Base-by-base conservation (phyloP, 306 rosid species). In the Gynostemma pentaphyllum region DNA sequence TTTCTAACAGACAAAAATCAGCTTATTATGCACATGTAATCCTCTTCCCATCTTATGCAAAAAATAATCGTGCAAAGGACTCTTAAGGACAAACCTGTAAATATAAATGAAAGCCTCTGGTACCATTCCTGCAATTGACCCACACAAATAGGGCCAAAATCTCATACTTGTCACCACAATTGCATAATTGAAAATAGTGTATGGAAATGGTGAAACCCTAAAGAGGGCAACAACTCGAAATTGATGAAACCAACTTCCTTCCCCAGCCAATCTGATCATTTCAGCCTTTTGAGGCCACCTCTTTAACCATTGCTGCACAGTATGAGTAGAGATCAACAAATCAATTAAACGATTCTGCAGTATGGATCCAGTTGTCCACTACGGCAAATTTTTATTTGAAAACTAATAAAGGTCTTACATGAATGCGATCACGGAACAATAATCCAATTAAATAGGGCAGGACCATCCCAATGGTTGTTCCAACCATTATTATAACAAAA, bases 71-170 rank as follows among this genome's bases (percentile, higher is more conserved):
- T 36, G 42, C 29, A 16, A 24, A 15, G 66, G 70, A 70, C 8
- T 47, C 39, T 36, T 34, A 59, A 62, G 50, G 60, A 73, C 79
- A 3, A 24, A 88, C 99, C 99, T 86, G 70, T 94, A 94, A 40
- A 94, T 94, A 79, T 94, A 94, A 69, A 94, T 67, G 87, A 86
- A 94, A 46, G 99, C 90, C 76, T 94, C 99, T 47, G 99, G 99
- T 32, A 94, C 80, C 99, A 94, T 94, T 77, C 99, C 97, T 4
- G 95, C 81, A 68, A 94, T 53, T 39, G 99, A 94, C 71, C 99
- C 99, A 49, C 90, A 83, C 18, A 94, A 71, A 74, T 94, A 94
- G 51, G 99, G 99, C 97, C 95, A 86, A 76, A 94, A 88, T 67
- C 49, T 80, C 99, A 94, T 88, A 68, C 80, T 83, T 76, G 99